Evolutionary conservation across 345 rosid genomes (phyloP).

Genomic region (Citropsis articulata): DNA sequence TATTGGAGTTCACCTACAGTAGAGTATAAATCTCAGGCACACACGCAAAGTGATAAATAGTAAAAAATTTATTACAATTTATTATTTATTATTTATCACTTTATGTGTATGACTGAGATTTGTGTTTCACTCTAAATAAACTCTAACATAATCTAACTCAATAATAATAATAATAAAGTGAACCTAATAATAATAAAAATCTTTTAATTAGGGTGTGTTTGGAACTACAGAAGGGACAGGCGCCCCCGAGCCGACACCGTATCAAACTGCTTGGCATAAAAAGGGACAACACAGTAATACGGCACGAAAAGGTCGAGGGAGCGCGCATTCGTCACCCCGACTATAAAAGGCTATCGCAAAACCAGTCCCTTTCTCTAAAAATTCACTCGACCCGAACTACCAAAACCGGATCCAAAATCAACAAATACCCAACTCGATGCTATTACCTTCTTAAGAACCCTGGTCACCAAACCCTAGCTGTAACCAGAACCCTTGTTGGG

Average conservation of each 20-base stretch:
- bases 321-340: not conserved
- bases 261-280: not conserved
- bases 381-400: not conserved
- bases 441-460: not conserved
- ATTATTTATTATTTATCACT: too few relatives aligned
- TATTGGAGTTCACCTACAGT: too few relatives aligned
- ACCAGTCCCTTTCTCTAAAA: not conserved
- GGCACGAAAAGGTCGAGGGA: not conserved
- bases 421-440: not conserved
- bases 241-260: not conserved
- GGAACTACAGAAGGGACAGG: too few relatives aligned
- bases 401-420: not conserved
- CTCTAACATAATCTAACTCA: too few relatives aligned
- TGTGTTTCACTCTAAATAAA: too few relatives aligned
- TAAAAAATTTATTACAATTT: too few relatives aligned
- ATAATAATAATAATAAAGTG: too few relatives aligned
- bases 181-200: too few relatives aligned
- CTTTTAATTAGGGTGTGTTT: too few relatives aligned
- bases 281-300: not conserved
- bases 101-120: too few relatives aligned
- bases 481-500: conserved; percentile 31
- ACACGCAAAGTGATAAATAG: too few relatives aligned
- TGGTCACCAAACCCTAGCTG: not conserved
- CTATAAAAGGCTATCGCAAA: not conserved
- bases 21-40: too few relatives aligned